Evolutionary conservation across 2,329 filamentous ascomycete species (phyloP).

Genomic region (Alternaria gaisen): DNA sequence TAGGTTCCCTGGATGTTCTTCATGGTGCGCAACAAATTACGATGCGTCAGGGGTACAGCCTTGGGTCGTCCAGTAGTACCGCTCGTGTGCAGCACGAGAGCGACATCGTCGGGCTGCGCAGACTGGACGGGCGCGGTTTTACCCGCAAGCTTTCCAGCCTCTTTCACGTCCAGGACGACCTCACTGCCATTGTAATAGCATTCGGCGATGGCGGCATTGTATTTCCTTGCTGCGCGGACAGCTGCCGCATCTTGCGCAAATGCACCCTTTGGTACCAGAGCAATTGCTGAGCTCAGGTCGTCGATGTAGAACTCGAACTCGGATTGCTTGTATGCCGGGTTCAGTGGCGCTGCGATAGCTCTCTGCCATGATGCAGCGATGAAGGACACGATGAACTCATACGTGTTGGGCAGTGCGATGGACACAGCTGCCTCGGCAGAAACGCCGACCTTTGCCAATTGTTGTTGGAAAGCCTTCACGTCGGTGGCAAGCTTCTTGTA

Average conservation of each 20-base stretch:
- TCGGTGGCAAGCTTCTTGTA: constrained; percentile 74
- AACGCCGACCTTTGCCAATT: constrained; percentile 79
- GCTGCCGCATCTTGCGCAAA: constrained; percentile 73
- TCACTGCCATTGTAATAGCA: constrained; percentile 79
- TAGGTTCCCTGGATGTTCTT: constrained; percentile 83
- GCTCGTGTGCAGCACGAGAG: constrained; percentile 83
- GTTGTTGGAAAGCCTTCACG: constrained; percentile 75
- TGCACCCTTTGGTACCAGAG: constrained; percentile 77
- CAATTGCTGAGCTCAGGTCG: constrained; percentile 80
- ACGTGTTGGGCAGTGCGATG: constrained; percentile 83
- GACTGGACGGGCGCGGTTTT: constrained; percentile 60
- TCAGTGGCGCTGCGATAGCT: constrained; percentile 84
- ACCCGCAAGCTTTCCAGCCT: constrained; percentile 71
- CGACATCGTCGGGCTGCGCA: constrained; percentile 79
- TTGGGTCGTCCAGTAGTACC: constrained; percentile 88
- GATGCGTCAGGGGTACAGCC: constrained; percentile 80
- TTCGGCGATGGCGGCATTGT: constrained; percentile 84
- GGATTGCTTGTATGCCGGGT: constrained; percentile 86
- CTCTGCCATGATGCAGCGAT: constrained; percentile 87
- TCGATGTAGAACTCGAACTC: constrained; percentile 95
- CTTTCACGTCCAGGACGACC: constrained; percentile 80
- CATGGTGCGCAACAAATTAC: constrained; percentile 84
- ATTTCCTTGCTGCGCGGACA: constrained; percentile 79
- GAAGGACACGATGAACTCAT: constrained; percentile 88
- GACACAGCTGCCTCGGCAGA: constrained; percentile 75